Percentiles rank a stretch among this genome's conserved stretches.
These are phyloP conservation scores for Podaxis carcinomalis DNA, from an alignment of 768 basidiomycete species.

Conservation along the genomic window DNA sequence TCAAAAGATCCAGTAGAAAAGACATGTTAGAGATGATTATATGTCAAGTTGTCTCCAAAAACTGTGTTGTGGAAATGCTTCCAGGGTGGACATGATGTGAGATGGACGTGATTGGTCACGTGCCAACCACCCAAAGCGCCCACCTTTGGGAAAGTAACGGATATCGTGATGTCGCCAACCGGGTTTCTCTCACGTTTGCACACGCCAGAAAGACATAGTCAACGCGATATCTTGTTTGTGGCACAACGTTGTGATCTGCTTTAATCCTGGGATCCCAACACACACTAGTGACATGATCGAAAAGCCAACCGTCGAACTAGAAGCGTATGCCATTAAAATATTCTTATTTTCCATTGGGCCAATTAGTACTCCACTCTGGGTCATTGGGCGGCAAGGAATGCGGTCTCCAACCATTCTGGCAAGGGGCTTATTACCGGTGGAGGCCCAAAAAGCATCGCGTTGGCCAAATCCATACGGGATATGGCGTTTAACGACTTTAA, in stretches of 20 bases:
- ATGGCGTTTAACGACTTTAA: not conserved
- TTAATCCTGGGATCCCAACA: not conserved
- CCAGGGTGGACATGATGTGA: not conserved
- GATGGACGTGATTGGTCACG: no score
- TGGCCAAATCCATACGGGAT: not conserved
- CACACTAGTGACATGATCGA: not conserved
- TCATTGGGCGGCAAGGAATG: no score
- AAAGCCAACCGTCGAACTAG: not conserved
- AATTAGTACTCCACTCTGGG: not conserved
- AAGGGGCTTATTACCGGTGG: no score
- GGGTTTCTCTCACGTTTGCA: not conserved
- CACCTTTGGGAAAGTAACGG: not conserved
- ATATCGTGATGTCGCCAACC: not conserved
- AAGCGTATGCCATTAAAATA: not conserved
- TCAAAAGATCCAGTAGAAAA: not conserved
- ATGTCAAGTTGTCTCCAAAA: not conserved
- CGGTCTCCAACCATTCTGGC: no score
- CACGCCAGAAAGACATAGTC: not conserved
- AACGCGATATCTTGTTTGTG: not conserved
- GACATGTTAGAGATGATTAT: not conserved
- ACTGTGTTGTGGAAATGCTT: not conserved
- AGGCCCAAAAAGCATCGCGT: not conserved
- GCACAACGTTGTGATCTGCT: not conserved
- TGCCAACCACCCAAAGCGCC: no score
- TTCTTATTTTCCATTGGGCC: not conserved